Base-by-base conservation (phyloP, 2,329 filamentous ascomycete genomes). In the Periconia sp. region DNA sequence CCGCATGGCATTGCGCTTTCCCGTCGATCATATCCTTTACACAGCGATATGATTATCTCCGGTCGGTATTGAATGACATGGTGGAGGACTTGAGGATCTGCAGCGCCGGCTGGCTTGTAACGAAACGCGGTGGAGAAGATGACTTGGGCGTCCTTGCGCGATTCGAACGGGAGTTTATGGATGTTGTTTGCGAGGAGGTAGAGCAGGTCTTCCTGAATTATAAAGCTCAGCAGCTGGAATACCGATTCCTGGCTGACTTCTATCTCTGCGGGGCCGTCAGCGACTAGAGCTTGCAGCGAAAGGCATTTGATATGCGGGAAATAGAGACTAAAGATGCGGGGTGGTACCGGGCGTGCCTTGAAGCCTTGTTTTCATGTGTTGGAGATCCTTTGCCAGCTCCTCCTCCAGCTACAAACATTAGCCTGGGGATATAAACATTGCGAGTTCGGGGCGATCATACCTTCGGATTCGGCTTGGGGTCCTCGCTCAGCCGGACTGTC, bases 91-190 rank as follows among this genome's bases (percentile, higher is more conserved):
- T 92, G 83, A 0, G 91, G 90, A 50, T 95, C 89, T 54, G 81
- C 78, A 15, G 85, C 83, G 2, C 81, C 82, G 30, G 81, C 82
- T 5, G 87, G 87, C 52, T 89, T 88, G 77, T 94, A 96, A 54
- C 92, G 89, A 68, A 96, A 90, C 56, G 95, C 88, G 69, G 92
- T 94, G 28, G 91, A 96, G 74, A 97, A 94, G 67, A 96, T 94
- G 51, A 94, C 89, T 69, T 96, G 92, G 10, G 89, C 89, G 66
- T 96, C 92, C 76, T 96, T 97, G 63, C 92, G 86, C 25, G 92
- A 89, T 75, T 99, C 94, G 76, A 99, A 99, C 0, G 92, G 91
- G 4, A 99, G 81, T 37, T 86, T 83, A 71, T 89, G 85, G 32
- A 99, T 87, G 65, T 87, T 87, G 48, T 86, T 80, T 15, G 92